Conservation (phyloP, 169 alveolate genomes). For the Toxoplasma gondii region DNA sequence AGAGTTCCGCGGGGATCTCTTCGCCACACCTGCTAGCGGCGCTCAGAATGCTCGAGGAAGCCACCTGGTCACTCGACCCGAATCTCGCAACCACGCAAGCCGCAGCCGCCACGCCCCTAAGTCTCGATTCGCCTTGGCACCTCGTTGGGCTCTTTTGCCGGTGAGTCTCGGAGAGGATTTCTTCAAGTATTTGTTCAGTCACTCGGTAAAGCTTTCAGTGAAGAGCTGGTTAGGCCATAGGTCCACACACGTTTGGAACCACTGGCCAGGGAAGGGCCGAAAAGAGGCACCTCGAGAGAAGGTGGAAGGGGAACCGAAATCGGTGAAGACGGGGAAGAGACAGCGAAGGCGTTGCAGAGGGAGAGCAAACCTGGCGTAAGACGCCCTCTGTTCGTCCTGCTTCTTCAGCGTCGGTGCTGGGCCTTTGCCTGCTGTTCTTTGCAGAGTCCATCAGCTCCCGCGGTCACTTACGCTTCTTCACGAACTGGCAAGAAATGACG, state of each 20-base stretch:
- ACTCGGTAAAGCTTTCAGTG: too few species aligned
- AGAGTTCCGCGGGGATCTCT: slow-evolving; percentile 53
- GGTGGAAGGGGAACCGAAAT: too few species aligned
- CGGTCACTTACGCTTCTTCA: slow-evolving; percentile 84
- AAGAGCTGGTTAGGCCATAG: too few species aligned
- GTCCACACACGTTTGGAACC: too few species aligned
- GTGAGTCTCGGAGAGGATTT: not conserved
- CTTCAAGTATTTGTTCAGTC: too few species aligned
- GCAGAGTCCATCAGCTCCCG: slow-evolving; percentile 78
- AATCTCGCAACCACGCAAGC: slow-evolving; percentile 56
- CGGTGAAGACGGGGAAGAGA: too few species aligned
- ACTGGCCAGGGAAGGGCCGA: too few species aligned
- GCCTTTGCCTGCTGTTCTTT: not conserved
- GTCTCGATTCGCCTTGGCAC: slow-evolving; percentile 79
- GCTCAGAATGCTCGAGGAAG: slow-evolving; percentile 78
- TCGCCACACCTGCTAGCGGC: slow-evolving; percentile 71
- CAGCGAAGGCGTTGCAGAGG: too few species aligned
- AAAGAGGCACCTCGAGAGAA: too few species aligned
- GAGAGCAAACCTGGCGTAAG: too few species aligned
- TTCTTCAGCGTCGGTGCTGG: too few species aligned
- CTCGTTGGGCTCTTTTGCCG: slow-evolving; percentile 78
- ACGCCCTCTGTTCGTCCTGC: too few species aligned
- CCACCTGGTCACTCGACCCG: slow-evolving; percentile 80
- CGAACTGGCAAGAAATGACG: slow-evolving; percentile 85
- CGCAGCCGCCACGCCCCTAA: slow-evolving; percentile 50